A percentile compares a stretch with the other conserved stretches of the same genome.
These are phyloP conservation scores for Monosporozyma servazzii DNA, from an alignment of 805 yeast species.

Conservation along the genomic window DNA sequence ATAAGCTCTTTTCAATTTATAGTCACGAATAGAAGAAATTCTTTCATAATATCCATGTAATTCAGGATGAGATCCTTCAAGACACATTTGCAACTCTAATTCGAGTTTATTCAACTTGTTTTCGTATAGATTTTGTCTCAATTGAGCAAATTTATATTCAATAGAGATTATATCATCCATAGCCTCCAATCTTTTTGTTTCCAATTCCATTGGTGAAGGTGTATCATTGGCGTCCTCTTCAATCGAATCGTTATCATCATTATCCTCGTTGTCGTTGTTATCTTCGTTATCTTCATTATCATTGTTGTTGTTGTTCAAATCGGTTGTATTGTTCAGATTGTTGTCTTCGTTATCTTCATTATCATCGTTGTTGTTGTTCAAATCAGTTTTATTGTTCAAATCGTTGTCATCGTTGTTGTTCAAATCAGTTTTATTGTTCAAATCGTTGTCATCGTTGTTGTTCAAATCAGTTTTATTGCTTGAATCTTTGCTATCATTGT, in stretches of 20 bases:
- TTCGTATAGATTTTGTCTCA: conserved; percentile 76
- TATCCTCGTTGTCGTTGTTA: conserved; percentile 4
- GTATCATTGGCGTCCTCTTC: neutral
- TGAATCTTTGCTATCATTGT: too few species aligned
- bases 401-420: too few species aligned
- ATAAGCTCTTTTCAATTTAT: conserved; percentile 46
- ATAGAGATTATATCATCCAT: conserved; percentile 64
- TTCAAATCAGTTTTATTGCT: too few species aligned
- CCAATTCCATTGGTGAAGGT: conserved; percentile 15
- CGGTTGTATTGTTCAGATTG: too few species aligned
- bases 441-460: too few species aligned
- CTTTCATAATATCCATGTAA: conserved; percentile 59
- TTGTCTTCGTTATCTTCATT: too few species aligned
- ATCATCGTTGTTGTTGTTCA: too few species aligned
- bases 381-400: too few species aligned
- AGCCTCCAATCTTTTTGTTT: conserved; percentile 21
- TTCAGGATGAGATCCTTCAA: conserved; percentile 88
- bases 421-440: too few species aligned
- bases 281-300: conserved; percentile 4
- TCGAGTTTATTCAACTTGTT: conserved; percentile 71
- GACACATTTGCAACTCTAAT: conserved; percentile 77
- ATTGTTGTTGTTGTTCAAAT: too few species aligned
- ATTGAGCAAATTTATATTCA: conserved; percentile 76
- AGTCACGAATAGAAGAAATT: conserved; percentile 66
- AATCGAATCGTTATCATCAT: conserved; percentile 6